Conservation (phyloP, 495 filamentous ascomycete genomes). For the Cetradonia linearis region DNA sequence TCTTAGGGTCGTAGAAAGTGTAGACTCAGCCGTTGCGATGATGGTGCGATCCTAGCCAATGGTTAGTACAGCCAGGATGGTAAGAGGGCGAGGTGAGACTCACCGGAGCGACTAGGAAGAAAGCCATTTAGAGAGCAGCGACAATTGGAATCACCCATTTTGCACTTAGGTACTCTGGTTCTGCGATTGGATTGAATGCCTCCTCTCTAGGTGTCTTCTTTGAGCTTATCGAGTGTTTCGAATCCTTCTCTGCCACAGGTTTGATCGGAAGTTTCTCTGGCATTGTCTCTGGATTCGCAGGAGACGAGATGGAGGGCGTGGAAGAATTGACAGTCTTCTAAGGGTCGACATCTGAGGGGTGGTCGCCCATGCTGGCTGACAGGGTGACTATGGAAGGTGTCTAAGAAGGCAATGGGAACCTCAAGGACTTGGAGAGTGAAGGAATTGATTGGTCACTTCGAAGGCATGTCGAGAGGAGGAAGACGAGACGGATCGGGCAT, state of each 20-base stretch:
- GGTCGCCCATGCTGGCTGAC: neutral
- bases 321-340: neutral
- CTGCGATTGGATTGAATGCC: conserved; percentile 5
- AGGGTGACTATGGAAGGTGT: neutral
- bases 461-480: neutral
- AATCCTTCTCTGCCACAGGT: neutral
- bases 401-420: too few relatives aligned
- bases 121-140: conserved; percentile 27
- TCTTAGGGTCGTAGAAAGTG: conserved; percentile 57
- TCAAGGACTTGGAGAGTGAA: neutral
- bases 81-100: neutral
- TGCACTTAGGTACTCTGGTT: conserved; percentile 22
- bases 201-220: neutral
- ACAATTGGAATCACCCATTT: conserved; percentile 24
- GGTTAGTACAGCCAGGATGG: neutral
- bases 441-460: neutral
- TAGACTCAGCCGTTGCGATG: conserved; percentile 53
- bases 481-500: neutral
- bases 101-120: conserved; percentile 33
- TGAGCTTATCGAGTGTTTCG: neutral
- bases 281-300: conserved; percentile 4
- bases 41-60: conserved; percentile 18
- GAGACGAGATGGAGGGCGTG: neutral
- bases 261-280: neutral
- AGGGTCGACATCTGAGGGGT: neutral